A percentile compares a stretch with the other conserved stretches of the same genome.
Conservation (phyloP, 148 eudicot genomes). For the Polygonum maritimum region DNA sequence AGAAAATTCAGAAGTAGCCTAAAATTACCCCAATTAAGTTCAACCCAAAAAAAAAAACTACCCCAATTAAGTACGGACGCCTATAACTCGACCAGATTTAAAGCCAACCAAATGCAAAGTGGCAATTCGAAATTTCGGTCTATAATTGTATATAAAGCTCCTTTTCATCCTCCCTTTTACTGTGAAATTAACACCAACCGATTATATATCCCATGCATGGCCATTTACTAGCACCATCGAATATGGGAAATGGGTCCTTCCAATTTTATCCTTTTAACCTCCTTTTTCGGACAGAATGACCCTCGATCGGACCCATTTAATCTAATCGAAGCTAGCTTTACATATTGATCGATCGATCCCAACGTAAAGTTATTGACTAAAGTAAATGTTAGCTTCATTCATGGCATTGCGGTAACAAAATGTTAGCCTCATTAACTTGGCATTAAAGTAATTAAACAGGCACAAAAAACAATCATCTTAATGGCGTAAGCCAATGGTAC, state of each 20-base stretch:
- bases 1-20: no score
- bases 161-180: not conserved
- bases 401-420: no score
- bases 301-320: not conserved
- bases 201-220: not conserved
- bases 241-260: not conserved
- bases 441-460: not conserved
- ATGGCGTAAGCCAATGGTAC: not conserved
- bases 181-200: not conserved
- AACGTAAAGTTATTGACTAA: no score
- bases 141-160: not conserved
- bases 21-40: no score
- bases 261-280: no score
- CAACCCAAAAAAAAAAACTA: no score
- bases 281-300: not conserved
- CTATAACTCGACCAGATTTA: not conserved
- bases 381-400: no score
- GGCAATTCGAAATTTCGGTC: not conserved
- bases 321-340: no score
- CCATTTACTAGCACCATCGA: not conserved
- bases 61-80: no score
- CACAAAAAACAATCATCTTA: not conserved
- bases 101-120: not conserved
- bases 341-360: no score
- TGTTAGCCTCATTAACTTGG: not conserved